Evolutionary conservation across 257 asterid genomes (phyloP), one percentile per base, ranked within the genome.

Genomic region (Plectranthus barbatus): DNA sequence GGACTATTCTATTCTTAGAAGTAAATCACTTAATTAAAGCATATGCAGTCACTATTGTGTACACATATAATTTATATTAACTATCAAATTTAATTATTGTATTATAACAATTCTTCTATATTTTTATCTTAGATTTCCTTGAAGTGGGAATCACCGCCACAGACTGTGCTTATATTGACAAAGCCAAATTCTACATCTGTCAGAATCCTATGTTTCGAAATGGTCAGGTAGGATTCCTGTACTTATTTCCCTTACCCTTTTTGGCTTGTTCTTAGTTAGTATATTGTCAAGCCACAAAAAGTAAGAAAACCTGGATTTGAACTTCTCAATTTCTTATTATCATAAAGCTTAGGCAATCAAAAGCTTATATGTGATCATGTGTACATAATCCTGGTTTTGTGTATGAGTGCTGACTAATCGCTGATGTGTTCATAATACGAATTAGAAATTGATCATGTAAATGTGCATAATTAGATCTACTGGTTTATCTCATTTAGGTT

Each of bases 61-160:
- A n/a, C n/a, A n/a, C n/a, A n/a, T n/a, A n/a, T n/a, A n/a, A 26
- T 26, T 5, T 26, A 26, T 26, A 26, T 26, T 26, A 5, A 12
- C 53, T 13, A 4, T 46, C 31, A 52, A 10, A 34, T 44, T 6
- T 39, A 36, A 41, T 41, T 66, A 21, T 34, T 13, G n/a, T n/a
- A 11, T 33, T 17, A 15, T 20, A 33, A 70, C 24, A 15, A 5
- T 47, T 69, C 57, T 72, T 64, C 18, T 33, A 9, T 11, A 9
- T 58, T 57, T 44, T 53, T 68, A 29, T 69, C 66, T 55, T 85
- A 86, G 97, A 90, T 90, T 74, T 83, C 88, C 41, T 81, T 90
- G 88, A 85, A 83, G 79, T 90, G 97, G 97, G 94, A 90, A 71
- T 81, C 95, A 41, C 87, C 92, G 66, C 97, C 97, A 41, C 85